Percentiles rank a stretch among this genome's conserved stretches.
Conservation (phyloP, 1,284 basidiomycete species). For the Serendipita sp. region DNA sequence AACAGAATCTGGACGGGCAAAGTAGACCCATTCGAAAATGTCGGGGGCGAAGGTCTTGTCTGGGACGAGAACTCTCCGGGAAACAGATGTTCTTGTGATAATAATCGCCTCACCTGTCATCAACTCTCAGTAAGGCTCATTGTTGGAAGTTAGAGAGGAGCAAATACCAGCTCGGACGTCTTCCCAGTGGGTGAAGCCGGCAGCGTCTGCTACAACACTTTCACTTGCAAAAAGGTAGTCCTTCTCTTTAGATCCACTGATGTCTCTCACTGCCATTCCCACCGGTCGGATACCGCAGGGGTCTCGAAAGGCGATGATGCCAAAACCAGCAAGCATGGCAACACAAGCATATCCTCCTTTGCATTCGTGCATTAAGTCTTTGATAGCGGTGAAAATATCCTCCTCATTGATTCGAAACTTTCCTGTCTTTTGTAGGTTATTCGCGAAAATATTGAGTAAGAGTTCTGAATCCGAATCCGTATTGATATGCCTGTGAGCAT, state of each 20-base stretch:
- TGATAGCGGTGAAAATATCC: slow-evolving; percentile 93
- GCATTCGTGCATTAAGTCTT: slow-evolving; percentile 77
- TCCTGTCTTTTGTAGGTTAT: slow-evolving; percentile 95
- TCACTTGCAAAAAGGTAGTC: slow-evolving; percentile 94
- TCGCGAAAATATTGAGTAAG: slow-evolving; percentile 92
- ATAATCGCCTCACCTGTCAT: slow-evolving; percentile 80
- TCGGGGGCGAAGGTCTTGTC: slow-evolving; percentile 83
- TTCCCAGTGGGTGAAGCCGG: slow-evolving; percentile 83
- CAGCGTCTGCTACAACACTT: slow-evolving; percentile 89
- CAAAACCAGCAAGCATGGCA: slow-evolving; percentile 97
- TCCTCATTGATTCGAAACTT: slow-evolving; percentile 99
- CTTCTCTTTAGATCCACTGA: slow-evolving; percentile 31
- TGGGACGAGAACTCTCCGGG: slow-evolving; percentile 56
- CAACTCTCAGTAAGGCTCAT: background rate
- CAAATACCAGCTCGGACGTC: slow-evolving; percentile 78
- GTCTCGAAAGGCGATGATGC: slow-evolving; percentile 95
- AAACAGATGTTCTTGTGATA: slow-evolving; percentile 69
- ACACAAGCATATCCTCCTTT: slow-evolving; percentile 94
- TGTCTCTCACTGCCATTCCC: slow-evolving; percentile 61
- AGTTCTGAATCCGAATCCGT: slow-evolving; percentile 97
- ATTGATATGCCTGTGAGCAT: slow-evolving; percentile 97
- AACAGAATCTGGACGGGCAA: slow-evolving; percentile 95
- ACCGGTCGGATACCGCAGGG: slow-evolving; percentile 96
- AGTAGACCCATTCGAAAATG: slow-evolving; percentile 99
- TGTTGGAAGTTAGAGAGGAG: background rate